Evolutionary conservation across 2,329 filamentous ascomycete species (phyloP), one percentile per base, ranked within the genome.

Genomic region (Domatiomyces globalis): DNA sequence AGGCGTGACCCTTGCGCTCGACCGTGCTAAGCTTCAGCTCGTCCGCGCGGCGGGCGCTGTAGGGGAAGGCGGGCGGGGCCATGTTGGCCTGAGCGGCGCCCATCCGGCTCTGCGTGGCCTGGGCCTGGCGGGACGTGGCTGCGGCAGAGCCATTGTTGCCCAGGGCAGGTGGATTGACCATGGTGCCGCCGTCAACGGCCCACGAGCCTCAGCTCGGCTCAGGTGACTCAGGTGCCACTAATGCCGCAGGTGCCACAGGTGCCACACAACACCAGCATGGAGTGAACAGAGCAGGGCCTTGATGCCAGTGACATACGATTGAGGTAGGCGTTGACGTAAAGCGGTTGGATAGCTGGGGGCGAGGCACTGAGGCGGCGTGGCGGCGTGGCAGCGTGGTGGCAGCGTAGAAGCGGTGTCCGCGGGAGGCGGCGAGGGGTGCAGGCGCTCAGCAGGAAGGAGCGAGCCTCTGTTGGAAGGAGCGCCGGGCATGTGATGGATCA

Each of bases 11-110:
- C 67, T 88, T 83, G 63, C 90, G 84, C 72, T 96, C 92, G 54
- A 98, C 92, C 0, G 87, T 94, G 48, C 80, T 81, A 60, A 96
- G 72, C 63, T 96, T 89, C 55, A 98, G 73, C 46, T 87, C 80
- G 53, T 75, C 72, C 43, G 80, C 78, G 61, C 78, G 74, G 59
- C 80, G 76, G 63, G 78, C 78, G 69, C 80, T 83, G 63, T 83
- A 70, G 48, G 81, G 80, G 33, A 78, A 75, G 64, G 71, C 71
- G 53, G 46, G 63, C 59, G 68, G 67, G 43, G 69, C 65, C 63
- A 72, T 69, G 55, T 66, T 68, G 49, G 69, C 66, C 55, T 69
- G 66, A 39, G 66, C 67, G 58, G 66, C 70, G 54, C 69, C 67
- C 43, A 66, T 65, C 49, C 69, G 68, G 59, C 65, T 62, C 49